phyloP scores from a whole-genome alignment of 257 asterid genomes.

The Nicotiana knightiana region DNA sequence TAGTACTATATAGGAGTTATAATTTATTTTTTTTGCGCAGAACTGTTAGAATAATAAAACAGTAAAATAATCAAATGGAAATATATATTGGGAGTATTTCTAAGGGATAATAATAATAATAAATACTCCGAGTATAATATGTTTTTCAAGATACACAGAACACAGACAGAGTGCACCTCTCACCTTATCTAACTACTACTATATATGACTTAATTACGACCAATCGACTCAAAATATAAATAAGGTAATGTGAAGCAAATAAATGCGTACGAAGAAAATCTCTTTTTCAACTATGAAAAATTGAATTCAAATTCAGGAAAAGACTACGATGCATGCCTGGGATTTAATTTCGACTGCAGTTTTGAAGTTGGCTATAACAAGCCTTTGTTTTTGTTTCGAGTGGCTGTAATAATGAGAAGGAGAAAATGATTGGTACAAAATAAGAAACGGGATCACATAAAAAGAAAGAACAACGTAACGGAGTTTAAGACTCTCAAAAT shows the following conservation, averaged over 20 bases:
- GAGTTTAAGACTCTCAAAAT: background rate
- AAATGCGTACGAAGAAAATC: background rate
- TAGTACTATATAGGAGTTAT: background rate
- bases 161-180: slow-evolving; percentile 23
- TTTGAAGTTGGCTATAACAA: background rate
- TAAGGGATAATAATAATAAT: slow-evolving; percentile 5
- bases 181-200: slow-evolving; percentile 14
- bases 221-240: background rate
- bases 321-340: background rate
- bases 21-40: background rate
- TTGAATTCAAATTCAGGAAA: background rate
- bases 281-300: background rate
- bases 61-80: background rate
- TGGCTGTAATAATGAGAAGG: background rate
- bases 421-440: background rate
- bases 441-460: background rate
- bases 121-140: background rate
- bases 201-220: background rate
- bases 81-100: background rate
- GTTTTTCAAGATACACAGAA: slow-evolving; percentile 17
- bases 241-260: background rate
- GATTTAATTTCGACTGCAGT: background rate
- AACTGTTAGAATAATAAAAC: background rate
- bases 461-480: background rate
- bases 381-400: background rate